Conservation (phyloP, 2,329 filamentous ascomycete species). For the Pseudophaeomoniella oleicola region DNA sequence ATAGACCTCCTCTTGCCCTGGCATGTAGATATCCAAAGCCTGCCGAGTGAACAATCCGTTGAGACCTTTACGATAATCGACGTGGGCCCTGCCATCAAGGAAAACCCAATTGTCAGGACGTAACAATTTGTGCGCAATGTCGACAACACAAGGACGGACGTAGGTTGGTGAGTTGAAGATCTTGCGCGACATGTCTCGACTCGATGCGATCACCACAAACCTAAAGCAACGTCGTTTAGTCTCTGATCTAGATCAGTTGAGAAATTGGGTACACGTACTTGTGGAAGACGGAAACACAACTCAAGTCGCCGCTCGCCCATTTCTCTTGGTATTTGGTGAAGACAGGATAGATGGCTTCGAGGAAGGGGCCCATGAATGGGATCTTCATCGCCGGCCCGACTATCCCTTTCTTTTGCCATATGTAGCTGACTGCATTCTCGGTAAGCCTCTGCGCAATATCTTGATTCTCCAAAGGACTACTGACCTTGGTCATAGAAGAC, state of each 20-base stretch:
- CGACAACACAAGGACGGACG: constrained; percentile 93
- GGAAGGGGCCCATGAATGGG: constrained; percentile 88
- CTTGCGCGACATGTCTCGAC: constrained; percentile 88
- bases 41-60: constrained; percentile 89
- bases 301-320: constrained; percentile 81
- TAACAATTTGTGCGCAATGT: constrained; percentile 84
- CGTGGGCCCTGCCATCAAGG: constrained; percentile 83
- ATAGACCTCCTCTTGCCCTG: constrained; percentile 85
- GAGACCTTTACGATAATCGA: constrained; percentile 93
- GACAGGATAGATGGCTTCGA: constrained; percentile 80
- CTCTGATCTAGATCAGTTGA: no score
- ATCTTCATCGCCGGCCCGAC: constrained; percentile 61
- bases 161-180: constrained; percentile 87
- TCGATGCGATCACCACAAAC: constrained; percentile 93
- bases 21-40: constrained; percentile 76
- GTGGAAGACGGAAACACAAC: constrained; percentile 98
- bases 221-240: no score
- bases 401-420: constrained; percentile 61
- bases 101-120: constrained; percentile 93
- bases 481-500: constrained; percentile 83
- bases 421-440: constrained; percentile 57
- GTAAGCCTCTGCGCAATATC: no score
- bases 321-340: constrained; percentile 85
- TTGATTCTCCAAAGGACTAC: no score
- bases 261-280: constrained; percentile 55